These are phyloP conservation scores for Brassica incana DNA, from an alignment of 345 rosid genomes.

Conservation along the genomic window DNA sequence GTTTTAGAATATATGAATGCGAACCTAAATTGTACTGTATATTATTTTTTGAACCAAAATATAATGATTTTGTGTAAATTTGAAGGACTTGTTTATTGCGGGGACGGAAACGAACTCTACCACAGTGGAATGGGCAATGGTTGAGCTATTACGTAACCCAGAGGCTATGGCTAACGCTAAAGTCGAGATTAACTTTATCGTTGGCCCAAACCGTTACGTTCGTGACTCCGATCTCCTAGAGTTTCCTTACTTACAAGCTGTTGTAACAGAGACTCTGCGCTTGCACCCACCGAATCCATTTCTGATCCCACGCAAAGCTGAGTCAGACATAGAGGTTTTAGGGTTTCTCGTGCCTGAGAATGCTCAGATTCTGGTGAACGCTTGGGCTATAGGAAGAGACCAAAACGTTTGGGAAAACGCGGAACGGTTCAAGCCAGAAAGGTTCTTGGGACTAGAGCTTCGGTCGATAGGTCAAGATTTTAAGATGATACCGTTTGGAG, in stretches of 20 bases:
- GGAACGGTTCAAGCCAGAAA: slow-evolving; percentile 35
- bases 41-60: neutral
- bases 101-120: slow-evolving; percentile 64
- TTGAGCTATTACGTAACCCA: slow-evolving; percentile 58
- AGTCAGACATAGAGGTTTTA: slow-evolving; percentile 11
- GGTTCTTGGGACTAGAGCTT: slow-evolving; percentile 24
- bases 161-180: slow-evolving; percentile 48
- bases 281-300: slow-evolving; percentile 32
- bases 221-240: neutral
- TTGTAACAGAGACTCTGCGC: slow-evolving; percentile 31
- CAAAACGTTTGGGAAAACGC: slow-evolving; percentile 34
- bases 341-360: slow-evolving; percentile 19
- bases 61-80: neutral
- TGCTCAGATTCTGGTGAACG: slow-evolving; percentile 29
- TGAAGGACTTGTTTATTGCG: slow-evolving; percentile 59
- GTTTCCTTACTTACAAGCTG: slow-evolving; percentile 21
- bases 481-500: slow-evolving; percentile 26
- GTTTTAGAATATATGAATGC: too few relatives aligned
- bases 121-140: slow-evolving; percentile 69
- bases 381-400: slow-evolving; percentile 46
- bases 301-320: slow-evolving; percentile 22
- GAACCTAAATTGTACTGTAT: neutral
- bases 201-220: slow-evolving; percentile 16
- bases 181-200: slow-evolving; percentile 47
- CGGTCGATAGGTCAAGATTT: slow-evolving; percentile 20